These are phyloP conservation scores for Pinguiococcus pyrenoidosus DNA, from an alignment of 108 stramenopile genomes.

Conservation along the genomic window DNA sequence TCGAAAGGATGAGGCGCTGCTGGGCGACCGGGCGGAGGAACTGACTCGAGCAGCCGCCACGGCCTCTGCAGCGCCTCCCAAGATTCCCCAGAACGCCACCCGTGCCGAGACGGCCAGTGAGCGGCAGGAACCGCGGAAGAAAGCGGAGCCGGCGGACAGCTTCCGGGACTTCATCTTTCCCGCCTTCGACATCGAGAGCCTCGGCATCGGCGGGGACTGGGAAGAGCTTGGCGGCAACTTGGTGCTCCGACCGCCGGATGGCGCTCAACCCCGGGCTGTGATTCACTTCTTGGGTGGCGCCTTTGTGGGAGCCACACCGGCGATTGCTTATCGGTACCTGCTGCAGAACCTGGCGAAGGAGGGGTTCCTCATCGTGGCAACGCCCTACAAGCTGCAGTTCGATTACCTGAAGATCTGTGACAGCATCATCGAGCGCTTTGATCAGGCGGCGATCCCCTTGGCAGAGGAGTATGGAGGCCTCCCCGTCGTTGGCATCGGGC, in stretches of 20 bases:
- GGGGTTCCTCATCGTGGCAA: constrained; percentile 76
- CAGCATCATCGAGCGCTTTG: constrained; percentile 59
- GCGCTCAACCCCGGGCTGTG: constrained; percentile 15
- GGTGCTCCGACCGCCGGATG: constrained; percentile 19
- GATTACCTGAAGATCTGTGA: constrained; percentile 72
- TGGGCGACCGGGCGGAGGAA: too few species aligned
- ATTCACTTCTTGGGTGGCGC: constrained; percentile 85
- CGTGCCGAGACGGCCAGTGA: too few species aligned
- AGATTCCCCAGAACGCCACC: too few species aligned
- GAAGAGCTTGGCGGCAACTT: constrained; percentile 27
- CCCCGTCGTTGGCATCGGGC: constrained; percentile 80
- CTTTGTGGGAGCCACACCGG: constrained; percentile 70
- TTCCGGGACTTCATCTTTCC: too few species aligned
- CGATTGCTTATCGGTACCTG: constrained; percentile 45
- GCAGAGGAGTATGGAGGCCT: constrained; percentile 62
- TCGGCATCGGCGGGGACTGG: too few species aligned
- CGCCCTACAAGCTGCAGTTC: constrained; percentile 76
- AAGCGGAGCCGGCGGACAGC: too few species aligned
- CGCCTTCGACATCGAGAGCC: too few species aligned
- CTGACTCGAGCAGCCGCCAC: too few species aligned
- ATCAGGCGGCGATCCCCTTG: constrained; percentile 50
- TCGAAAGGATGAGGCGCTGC: too few species aligned
- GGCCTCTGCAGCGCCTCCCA: too few species aligned
- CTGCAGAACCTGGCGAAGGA: constrained; percentile 43
- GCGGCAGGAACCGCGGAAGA: too few species aligned